A percentile compares a stretch with the other conserved stretches of the same genome.
Conservation (phyloP, 2,329 filamentous ascomycete species). For the Aspergillus sp. region DNA sequence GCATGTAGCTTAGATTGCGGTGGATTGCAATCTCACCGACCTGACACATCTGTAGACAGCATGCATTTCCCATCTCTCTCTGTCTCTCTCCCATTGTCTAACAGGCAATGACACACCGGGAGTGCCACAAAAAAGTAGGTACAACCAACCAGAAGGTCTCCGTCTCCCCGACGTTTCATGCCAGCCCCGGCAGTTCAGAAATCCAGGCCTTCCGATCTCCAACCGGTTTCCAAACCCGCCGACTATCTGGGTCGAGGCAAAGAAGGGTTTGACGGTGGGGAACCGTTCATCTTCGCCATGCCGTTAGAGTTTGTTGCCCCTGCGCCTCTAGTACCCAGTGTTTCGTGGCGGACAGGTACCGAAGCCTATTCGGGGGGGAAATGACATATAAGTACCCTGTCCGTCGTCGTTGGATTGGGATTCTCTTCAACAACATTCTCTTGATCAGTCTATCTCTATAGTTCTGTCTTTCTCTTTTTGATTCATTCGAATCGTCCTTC, state of each 20-base stretch:
- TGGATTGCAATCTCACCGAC: not conserved
- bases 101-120: too few species aligned
- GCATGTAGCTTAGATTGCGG: not conserved
- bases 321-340: not conserved
- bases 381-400: not conserved
- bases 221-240: not conserved
- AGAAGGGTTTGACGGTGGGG: not conserved
- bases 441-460: slow-evolving; percentile 14
- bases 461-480: slow-evolving; percentile 16
- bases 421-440: slow-evolving; percentile 20
- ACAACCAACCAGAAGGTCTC: not conserved
- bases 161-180: not conserved
- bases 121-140: not conserved
- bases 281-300: not conserved
- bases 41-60: too few species aligned
- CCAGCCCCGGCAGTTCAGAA: too few species aligned
- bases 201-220: not conserved
- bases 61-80: too few species aligned
- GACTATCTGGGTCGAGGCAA: not conserved
- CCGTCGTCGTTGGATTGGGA: not conserved
- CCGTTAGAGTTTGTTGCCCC: not conserved
- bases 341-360: not conserved
- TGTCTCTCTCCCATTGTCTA: too few species aligned
- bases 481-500: slow-evolving; percentile 22
- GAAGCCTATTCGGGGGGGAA: not conserved